A percentile compares a stretch with the other conserved stretches of the same genome.
phyloP scores from a whole-genome alignment of 2,329 filamentous ascomycete genomes.

The Apiospora koreana region DNA sequence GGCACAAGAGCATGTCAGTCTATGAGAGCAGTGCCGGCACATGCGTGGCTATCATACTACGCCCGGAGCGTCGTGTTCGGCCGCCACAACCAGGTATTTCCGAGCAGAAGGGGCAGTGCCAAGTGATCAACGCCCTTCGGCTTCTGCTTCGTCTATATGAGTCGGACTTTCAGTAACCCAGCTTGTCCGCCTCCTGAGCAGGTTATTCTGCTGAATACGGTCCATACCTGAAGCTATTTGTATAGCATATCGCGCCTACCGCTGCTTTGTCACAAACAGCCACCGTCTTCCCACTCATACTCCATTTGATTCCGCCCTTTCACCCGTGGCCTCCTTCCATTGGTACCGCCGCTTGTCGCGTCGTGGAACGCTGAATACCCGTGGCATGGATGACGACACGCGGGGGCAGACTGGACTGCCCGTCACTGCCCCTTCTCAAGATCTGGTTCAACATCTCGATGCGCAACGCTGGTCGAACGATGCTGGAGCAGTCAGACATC shows the following conservation, averaged over 20 bases:
- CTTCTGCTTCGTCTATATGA: background rate
- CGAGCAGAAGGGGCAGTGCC: too few species aligned
- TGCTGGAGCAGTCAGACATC: conserved; percentile 40
- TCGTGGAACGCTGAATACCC: conserved; percentile 48
- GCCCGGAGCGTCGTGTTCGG: too few species aligned
- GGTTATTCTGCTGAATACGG: background rate
- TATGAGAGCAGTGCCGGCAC: background rate
- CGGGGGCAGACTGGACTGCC: conserved; percentile 75
- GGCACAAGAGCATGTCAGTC: background rate
- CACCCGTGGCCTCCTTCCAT: background rate
- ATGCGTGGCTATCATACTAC: too few species aligned
- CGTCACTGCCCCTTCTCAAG: conserved; percentile 61
- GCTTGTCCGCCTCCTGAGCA: background rate
- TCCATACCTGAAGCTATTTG: background rate
- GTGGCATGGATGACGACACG: conserved; percentile 78
- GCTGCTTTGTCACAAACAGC: background rate
- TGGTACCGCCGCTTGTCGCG: background rate
- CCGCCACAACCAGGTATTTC: too few species aligned
- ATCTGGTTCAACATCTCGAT: conserved; percentile 49
- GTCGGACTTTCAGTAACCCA: background rate
- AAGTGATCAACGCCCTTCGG: background rate
- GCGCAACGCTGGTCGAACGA: conserved; percentile 48
- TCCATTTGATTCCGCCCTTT: background rate
- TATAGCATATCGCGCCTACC: background rate
- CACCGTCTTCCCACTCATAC: background rate